A percentile compares a stretch with the other conserved stretches of the same genome.
phyloP scores from a whole-genome alignment of 768 basidiomycete species.

The Kwoniella pini region DNA sequence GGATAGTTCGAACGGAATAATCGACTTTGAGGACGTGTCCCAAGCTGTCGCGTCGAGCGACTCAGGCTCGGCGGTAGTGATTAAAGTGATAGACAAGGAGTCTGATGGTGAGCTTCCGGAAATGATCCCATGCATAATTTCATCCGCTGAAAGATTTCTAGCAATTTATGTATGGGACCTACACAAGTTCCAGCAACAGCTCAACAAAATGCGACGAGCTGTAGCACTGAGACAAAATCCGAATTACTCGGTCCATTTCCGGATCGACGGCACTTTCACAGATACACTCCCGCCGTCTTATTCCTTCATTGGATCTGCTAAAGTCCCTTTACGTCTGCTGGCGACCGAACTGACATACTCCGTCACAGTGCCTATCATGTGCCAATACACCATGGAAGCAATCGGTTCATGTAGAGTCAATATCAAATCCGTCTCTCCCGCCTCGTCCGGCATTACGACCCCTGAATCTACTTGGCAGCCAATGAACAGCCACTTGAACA shows the following conservation, averaged over 20 bases:
- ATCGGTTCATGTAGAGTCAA: constrained; percentile 91
- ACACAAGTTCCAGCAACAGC: constrained; percentile 80
- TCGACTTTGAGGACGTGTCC: constrained; percentile 90
- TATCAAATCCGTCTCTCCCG: constrained; percentile 68
- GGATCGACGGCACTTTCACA: constrained; percentile 89
- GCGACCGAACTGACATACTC: constrained; percentile 72
- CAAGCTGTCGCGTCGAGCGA: constrained; percentile 68
- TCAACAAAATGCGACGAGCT: constrained; percentile 90
- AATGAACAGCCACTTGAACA: background rate
- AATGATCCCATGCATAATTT: too few relatives aligned
- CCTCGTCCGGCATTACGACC: constrained; percentile 53
- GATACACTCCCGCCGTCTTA: constrained; percentile 82
- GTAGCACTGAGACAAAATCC: constrained; percentile 88
- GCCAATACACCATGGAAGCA: constrained; percentile 89
- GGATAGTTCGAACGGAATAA: constrained; percentile 80
- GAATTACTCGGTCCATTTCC: constrained; percentile 90
- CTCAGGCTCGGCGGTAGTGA: constrained; percentile 77
- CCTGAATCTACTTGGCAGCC: constrained; percentile 25
- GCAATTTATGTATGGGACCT: constrained; percentile 91
- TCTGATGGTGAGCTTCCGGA: constrained; percentile 59
- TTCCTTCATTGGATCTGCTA: constrained; percentile 87
- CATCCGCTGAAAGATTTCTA: constrained; percentile 39
- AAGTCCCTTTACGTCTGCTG: constrained; percentile 78
- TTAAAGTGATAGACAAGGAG: constrained; percentile 88
- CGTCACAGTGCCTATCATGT: constrained; percentile 83